Evolutionary conservation across 768 basidiomycete species (phyloP).

Genomic region (Cubamyces lactineus): DNA sequence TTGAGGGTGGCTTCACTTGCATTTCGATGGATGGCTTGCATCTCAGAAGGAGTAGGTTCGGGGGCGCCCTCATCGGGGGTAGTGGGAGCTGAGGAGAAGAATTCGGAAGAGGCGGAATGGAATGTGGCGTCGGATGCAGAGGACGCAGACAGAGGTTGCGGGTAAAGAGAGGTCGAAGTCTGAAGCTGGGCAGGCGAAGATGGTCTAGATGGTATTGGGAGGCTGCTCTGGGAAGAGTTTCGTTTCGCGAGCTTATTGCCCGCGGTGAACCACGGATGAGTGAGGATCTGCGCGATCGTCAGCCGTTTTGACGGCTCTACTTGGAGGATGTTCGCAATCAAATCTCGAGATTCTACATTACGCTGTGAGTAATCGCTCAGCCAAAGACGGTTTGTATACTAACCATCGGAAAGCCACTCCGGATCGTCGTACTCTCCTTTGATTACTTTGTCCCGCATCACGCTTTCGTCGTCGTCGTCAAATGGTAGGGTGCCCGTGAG

Average conservation of each 20-base stretch:
- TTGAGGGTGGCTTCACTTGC: conserved; percentile 65
- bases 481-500: conserved; percentile 90
- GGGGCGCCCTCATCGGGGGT: conserved; percentile 53
- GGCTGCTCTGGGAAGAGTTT: conserved; percentile 21
- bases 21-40: conserved; percentile 47
- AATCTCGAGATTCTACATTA: conserved; percentile 75
- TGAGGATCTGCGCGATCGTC: conserved; percentile 82
- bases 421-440: conserved; percentile 90
- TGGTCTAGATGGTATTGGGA: conserved; percentile 35
- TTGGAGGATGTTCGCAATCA: conserved; percentile 77
- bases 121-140: conserved; percentile 55
- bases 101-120: conserved; percentile 56
- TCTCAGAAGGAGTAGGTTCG: conserved; percentile 25
- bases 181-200: conserved; percentile 36
- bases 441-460: conserved; percentile 86
- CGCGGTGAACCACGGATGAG: conserved; percentile 80
- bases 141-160: conserved; percentile 41
- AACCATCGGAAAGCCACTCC: conserved; percentile 88
- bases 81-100: conserved; percentile 54
- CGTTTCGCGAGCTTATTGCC: conserved; percentile 5
- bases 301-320: conserved; percentile 76
- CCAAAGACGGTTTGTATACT: conserved; percentile 19
- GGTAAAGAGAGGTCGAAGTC: conserved; percentile 32
- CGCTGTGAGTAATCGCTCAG: conserved; percentile 1
- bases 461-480: conserved; percentile 83